A percentile compares a stretch with the other conserved stretches of the same genome.
Evolutionary conservation across 768 basidiomycete genomes (phyloP).

Genomic region (Gautieria morchelliformis): DNA sequence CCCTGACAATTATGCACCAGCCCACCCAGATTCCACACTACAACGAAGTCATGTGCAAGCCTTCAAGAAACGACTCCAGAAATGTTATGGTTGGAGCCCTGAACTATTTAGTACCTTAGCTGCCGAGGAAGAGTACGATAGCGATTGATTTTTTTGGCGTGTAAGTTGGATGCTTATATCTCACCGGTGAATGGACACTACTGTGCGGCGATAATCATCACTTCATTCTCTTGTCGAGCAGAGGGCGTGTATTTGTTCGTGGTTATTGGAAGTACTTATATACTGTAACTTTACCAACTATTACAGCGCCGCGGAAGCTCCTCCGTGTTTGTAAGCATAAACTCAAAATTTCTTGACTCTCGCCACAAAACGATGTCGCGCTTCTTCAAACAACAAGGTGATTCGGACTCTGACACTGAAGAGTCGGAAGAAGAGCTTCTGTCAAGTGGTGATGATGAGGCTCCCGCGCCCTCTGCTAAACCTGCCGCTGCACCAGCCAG

Average conservation of each 20-base stretch:
- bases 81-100: slow-evolving; percentile 57
- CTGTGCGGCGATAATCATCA: no score
- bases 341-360: neutral
- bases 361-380: slow-evolving; percentile 52
- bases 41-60: slow-evolving; percentile 38
- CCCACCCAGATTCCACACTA: slow-evolving; percentile 67
- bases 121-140: neutral
- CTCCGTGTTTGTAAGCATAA: neutral
- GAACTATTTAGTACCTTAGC: slow-evolving; percentile 26
- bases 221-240: no score
- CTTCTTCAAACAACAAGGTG: slow-evolving; percentile 80
- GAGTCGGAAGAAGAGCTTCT: slow-evolving; percentile 53
- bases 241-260: no score
- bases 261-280: no score
- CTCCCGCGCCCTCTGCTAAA: slow-evolving; percentile 35
- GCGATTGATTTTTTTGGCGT: neutral
- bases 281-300: no score
- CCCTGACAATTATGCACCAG: slow-evolving; percentile 24
- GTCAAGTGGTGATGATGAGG: slow-evolving; percentile 66
- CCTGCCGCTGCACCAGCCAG: slow-evolving; percentile 34
- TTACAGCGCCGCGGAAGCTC: neutral
- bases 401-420: slow-evolving; percentile 68
- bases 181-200: no score
- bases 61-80: slow-evolving; percentile 49
- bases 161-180: no score